These are phyloP conservation scores for Globisporangium cylindrosporum DNA, from an alignment of 352 stramenopile species.

Conservation along the genomic window DNA sequence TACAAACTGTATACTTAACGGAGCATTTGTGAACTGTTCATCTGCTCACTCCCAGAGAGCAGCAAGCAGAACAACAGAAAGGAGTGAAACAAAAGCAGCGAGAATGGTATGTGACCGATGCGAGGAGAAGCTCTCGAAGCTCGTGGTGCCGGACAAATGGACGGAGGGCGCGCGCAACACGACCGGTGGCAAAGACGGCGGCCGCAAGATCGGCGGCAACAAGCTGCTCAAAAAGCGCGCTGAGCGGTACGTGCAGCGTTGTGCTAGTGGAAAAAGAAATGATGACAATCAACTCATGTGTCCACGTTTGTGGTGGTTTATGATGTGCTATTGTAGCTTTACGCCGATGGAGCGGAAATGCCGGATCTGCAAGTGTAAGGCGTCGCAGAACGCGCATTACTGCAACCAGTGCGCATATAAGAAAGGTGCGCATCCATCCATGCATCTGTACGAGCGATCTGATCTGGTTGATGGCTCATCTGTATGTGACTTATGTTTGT, in stretches of 20 bases:
- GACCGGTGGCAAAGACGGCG: constrained; percentile 50
- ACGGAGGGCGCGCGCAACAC: constrained; percentile 61
- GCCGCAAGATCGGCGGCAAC: constrained; percentile 39
- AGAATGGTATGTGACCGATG: constrained; percentile 75
- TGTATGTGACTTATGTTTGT: not conserved
- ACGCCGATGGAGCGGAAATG: constrained; percentile 51
- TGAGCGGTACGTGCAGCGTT: constrained; percentile 28
- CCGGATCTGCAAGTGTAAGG: constrained; percentile 63
- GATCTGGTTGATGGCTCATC: no score
- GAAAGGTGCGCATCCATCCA: constrained; percentile 39
- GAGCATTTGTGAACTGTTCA: not conserved
- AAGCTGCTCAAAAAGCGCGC: constrained; percentile 43
- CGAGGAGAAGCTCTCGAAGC: constrained; percentile 72
- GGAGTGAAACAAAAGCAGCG: not conserved
- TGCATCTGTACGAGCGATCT: not conserved
- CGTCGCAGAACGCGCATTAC: constrained; percentile 56
- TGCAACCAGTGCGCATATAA: constrained; percentile 79
- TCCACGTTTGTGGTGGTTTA: constrained; percentile 1
- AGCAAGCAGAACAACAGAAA: not conserved
- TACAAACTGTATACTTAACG: not conserved
- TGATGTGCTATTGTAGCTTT: constrained; percentile 26
- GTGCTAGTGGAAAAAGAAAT: not conserved
- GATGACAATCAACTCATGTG: not conserved
- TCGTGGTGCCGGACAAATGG: constrained; percentile 78
- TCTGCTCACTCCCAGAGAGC: not conserved